These are phyloP conservation scores for Podaxis rugospora DNA, from an alignment of 768 basidiomycete species.

Conservation along the genomic window DNA sequence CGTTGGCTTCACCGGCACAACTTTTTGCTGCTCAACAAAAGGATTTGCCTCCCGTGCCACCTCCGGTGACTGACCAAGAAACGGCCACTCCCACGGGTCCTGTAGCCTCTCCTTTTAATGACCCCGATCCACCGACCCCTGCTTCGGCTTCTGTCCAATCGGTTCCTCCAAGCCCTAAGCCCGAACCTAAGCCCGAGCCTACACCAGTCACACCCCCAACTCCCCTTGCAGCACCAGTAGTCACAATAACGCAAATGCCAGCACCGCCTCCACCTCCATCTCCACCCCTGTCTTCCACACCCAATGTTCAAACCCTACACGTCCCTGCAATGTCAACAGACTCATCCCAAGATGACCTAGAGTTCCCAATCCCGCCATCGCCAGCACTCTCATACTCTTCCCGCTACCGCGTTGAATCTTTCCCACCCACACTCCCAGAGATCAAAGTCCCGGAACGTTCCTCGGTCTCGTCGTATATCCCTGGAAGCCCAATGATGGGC, in stretches of 20 bases:
- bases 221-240: not conserved
- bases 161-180: not conserved
- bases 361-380: constrained; percentile 37
- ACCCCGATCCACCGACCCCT: not conserved
- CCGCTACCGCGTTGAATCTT: constrained; percentile 42
- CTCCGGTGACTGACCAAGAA: constrained; percentile 1
- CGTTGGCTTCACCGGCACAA: constrained; percentile 4
- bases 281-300: constrained; percentile 2
- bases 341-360: constrained; percentile 20
- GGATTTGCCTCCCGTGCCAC: constrained; percentile 22
- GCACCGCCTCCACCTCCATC: not conserved
- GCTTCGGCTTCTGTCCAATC: not conserved
- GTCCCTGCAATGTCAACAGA: constrained; percentile 12
- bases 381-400: constrained; percentile 25
- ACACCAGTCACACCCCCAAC: not conserved
- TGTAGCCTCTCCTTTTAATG: not conserved
- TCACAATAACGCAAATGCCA: not conserved
- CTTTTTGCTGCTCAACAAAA: constrained; percentile 17
- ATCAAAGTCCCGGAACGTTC: constrained; percentile 40
- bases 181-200: not conserved
- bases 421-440: constrained; percentile 52
- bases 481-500: constrained; percentile 6
- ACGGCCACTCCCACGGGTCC: not conserved
- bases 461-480: constrained; percentile 30
- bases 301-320: constrained; percentile 10